A percentile compares a stretch with the other conserved stretches of the same genome.
Evolutionary conservation across 2,329 filamentous ascomycete genomes (phyloP).

Genomic region (Iodosphaeria phyllophila): DNA sequence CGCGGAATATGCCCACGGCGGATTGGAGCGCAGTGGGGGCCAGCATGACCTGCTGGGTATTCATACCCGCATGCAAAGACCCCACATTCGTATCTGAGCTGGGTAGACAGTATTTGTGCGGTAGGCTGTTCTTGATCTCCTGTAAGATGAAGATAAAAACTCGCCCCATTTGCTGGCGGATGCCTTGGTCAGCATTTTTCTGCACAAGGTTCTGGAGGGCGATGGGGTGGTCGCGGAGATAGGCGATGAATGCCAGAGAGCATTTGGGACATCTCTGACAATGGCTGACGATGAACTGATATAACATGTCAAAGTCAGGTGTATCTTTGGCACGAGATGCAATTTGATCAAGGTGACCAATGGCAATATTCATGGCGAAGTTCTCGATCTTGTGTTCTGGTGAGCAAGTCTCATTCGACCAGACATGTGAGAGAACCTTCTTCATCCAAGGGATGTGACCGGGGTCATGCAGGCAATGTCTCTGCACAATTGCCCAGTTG

Average conservation of each 20-base stretch:
- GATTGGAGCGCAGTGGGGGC: constrained; percentile 7
- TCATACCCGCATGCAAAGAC: constrained; percentile 15
- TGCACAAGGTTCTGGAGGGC: constrained; percentile 47
- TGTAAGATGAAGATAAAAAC: constrained; percentile 33
- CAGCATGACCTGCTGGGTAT: constrained; percentile 13
- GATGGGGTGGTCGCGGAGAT: constrained; percentile 34
- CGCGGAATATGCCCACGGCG: constrained; percentile 27
- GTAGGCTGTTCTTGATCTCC: constrained; percentile 28
- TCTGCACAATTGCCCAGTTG: constrained; percentile 55
- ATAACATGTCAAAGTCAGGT: constrained; percentile 39
- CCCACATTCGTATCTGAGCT: constrained; percentile 9
- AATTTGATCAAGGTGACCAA: constrained; percentile 59
- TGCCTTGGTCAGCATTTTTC: constrained; percentile 32
- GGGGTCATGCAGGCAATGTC: constrained; percentile 64
- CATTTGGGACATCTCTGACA: constrained; percentile 32
- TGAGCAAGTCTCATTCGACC: constrained; percentile 30
- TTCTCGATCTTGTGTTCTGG: constrained; percentile 26
- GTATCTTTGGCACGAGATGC: constrained; percentile 52
- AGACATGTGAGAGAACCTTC: constrained; percentile 38
- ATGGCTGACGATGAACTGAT: constrained; percentile 26
- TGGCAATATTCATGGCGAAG: constrained; percentile 31
- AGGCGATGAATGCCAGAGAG: constrained; percentile 39
- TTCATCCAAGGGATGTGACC: constrained; percentile 49
- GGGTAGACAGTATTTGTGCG: constrained; percentile 28
- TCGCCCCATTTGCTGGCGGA: constrained; percentile 33